Conservation (phyloP, 2,329 filamentous ascomycete genomes). For the Alternaria hordeiaustralica region DNA sequence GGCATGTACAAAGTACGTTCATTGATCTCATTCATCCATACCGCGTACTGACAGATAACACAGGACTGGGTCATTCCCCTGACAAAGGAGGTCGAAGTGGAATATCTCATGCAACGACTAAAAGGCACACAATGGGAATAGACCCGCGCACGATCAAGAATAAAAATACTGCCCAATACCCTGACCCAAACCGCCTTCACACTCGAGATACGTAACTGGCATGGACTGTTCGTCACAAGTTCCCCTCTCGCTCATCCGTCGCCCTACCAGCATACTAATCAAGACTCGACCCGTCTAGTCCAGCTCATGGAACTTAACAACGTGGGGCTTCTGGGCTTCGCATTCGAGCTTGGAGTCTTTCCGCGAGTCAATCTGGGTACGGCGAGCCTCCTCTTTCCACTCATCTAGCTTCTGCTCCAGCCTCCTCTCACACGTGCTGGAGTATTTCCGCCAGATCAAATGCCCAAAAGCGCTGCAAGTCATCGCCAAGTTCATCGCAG, state of each 20-base stretch:
- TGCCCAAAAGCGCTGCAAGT: neutral
- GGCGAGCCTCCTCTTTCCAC: neutral
- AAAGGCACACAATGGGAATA: constrained; percentile 61
- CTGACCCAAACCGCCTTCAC: neutral
- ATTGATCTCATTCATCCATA: neutral
- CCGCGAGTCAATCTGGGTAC: neutral
- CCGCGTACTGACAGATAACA: neutral
- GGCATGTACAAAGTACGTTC: constrained; percentile 48
- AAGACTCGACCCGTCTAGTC: neutral
- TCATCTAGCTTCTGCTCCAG: neutral
- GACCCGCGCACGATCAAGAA: neutral
- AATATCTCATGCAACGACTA: constrained; percentile 95
- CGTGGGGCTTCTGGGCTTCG: neutral
- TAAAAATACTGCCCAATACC: neutral
- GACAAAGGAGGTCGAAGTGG: constrained; percentile 98
- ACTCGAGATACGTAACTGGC: neutral
- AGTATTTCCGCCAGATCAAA: neutral
- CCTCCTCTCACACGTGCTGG: neutral
- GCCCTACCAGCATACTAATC: too few species aligned
- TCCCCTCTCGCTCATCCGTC: neutral
- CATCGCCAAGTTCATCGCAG: neutral
- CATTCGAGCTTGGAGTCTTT: neutral
- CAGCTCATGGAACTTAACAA: neutral
- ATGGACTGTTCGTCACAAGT: neutral
- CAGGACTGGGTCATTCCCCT: constrained; percentile 88